phyloP scores from a whole-genome alignment of 345 rosid genomes.

The Gossypioides kirkii region DNA sequence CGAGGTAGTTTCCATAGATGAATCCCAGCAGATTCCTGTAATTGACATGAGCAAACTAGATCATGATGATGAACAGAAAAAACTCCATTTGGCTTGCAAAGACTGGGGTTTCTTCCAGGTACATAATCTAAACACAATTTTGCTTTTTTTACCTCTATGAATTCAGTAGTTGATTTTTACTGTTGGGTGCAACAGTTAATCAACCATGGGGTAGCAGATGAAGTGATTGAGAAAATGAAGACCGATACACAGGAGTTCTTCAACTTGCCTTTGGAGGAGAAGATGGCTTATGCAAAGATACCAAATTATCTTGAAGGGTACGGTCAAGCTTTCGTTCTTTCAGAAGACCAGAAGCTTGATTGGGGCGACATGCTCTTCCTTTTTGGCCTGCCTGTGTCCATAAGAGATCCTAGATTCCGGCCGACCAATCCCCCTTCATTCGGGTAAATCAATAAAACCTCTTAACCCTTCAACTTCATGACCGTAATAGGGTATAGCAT shows the following conservation, averaged over 20 bases:
- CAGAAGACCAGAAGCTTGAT: constrained; percentile 47
- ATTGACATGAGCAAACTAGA: constrained; percentile 36
- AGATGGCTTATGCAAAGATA: constrained; percentile 30
- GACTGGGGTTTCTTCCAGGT: constrained; percentile 66
- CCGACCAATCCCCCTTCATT: constrained; percentile 33
- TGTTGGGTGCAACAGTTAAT: constrained; percentile 27
- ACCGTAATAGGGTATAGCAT: neutral
- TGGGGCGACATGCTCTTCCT: constrained; percentile 54
- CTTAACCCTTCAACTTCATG: neutral
- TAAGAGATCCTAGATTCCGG: constrained; percentile 32
- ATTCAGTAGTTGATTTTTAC: neutral
- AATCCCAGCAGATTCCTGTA: constrained; percentile 30
- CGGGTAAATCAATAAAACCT: constrained; percentile 20
- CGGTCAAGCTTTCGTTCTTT: constrained; percentile 51
- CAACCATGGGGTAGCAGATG: constrained; percentile 31
- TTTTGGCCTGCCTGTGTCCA: constrained; percentile 20
- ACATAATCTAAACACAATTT: neutral
- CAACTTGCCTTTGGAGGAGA: constrained; percentile 35
- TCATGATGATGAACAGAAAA: constrained; percentile 26
- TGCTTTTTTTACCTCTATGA: neutral
- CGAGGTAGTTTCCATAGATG: constrained; percentile 12
- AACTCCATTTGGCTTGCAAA: constrained; percentile 50
- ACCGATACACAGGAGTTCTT: constrained; percentile 33
- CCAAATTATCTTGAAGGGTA: constrained; percentile 43
- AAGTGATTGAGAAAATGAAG: constrained; percentile 37